Evolutionary conservation across 2,329 filamentous ascomycete genomes (phyloP).

Genomic region (Aspergillus uvarum): DNA sequence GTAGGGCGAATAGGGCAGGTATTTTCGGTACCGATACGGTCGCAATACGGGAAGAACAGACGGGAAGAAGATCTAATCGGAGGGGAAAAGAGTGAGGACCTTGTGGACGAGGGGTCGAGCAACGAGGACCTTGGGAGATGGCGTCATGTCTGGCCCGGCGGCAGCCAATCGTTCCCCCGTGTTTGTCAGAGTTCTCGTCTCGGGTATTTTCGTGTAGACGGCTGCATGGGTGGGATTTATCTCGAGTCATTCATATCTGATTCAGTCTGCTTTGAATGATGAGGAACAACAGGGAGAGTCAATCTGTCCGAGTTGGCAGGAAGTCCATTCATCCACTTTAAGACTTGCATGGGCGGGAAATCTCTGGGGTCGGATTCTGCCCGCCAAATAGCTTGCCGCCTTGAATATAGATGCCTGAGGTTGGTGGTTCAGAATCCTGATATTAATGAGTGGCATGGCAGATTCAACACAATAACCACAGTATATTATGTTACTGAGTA

Average conservation of each 20-base stretch:
- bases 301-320: background rate
- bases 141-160: background rate
- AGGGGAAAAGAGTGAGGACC: slow-evolving; percentile 11
- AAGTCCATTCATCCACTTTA: background rate
- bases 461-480: too few species aligned
- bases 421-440: too few species aligned
- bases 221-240: too few species aligned
- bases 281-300: background rate
- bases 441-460: too few species aligned
- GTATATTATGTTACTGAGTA: too few species aligned
- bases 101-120: slow-evolving; percentile 14
- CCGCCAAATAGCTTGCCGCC: background rate
- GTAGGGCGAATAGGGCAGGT: slow-evolving; percentile 10
- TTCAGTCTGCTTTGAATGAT: too few species aligned
- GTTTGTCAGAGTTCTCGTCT: background rate
- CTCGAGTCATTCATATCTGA: background rate
- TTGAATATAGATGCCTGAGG: background rate
- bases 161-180: background rate
- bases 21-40: slow-evolving; percentile 7
- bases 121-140: slow-evolving; percentile 33
- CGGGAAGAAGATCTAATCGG: slow-evolving; percentile 4
- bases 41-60: background rate
- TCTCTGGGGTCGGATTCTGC: background rate
- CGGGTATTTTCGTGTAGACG: too few species aligned
- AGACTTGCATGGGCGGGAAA: background rate